Conservation (phyloP, 176 grass and related monocot genomes). For the Oryza meyeriana region DNA sequence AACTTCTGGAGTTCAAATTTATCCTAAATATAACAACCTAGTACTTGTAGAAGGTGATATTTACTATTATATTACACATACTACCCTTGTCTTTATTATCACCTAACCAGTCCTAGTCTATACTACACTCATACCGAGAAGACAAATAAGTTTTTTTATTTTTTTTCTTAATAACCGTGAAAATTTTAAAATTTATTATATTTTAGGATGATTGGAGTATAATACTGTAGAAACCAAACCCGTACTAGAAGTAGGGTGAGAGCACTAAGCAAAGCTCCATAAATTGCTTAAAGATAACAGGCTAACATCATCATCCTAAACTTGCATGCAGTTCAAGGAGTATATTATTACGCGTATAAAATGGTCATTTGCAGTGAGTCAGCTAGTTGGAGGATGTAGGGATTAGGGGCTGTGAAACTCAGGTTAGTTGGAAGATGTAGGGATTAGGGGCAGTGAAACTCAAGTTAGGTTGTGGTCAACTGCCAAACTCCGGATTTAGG, state of each 20-base stretch:
- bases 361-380: constrained; percentile 7
- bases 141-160: too few relatives aligned
- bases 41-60: too few relatives aligned
- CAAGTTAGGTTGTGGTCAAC: constrained; percentile 16
- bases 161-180: too few relatives aligned
- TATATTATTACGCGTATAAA: background rate
- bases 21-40: too few relatives aligned
- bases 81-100: too few relatives aligned
- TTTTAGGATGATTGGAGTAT: too few relatives aligned
- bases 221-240: too few relatives aligned
- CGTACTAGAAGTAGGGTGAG: background rate
- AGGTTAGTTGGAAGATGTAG: background rate
- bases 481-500: constrained; percentile 33
- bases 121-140: too few relatives aligned
- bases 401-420: background rate
- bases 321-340: background rate
- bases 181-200: too few relatives aligned
- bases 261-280: background rate
- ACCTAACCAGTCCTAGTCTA: too few relatives aligned
- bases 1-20: too few relatives aligned
- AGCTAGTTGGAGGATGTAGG: background rate
- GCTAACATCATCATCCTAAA: constrained; percentile 1
- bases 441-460: background rate
- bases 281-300: background rate
- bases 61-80: too few relatives aligned